Evolutionary conservation across 2,329 filamentous ascomycete species (phyloP).

Genomic region (Colletotrichum cuscutae): DNA sequence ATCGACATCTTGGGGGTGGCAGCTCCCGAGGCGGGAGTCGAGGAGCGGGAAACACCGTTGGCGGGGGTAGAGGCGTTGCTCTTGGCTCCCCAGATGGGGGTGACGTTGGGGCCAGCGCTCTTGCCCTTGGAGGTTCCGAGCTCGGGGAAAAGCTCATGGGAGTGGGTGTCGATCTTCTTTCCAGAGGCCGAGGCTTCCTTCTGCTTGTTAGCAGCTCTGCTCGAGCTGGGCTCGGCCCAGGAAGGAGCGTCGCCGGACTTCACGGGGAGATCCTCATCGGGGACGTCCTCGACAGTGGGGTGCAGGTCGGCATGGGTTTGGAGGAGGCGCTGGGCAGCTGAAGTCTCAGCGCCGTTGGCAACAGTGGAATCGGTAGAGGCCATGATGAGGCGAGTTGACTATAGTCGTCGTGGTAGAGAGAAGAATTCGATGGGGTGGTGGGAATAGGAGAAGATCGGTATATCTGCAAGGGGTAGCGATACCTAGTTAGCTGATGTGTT

Average conservation of each 20-base stretch:
- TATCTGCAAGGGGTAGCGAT: constrained; percentile 20
- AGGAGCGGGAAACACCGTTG: constrained; percentile 68
- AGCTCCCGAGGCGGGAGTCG: constrained; percentile 71
- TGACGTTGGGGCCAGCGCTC: constrained; percentile 66
- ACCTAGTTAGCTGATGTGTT: constrained; percentile 3
- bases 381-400: constrained; percentile 48
- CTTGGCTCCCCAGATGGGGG: constrained; percentile 83
- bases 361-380: constrained; percentile 50
- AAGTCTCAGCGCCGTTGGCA: constrained; percentile 54
- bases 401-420: constrained; percentile 10
- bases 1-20: constrained; percentile 72
- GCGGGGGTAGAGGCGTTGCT: constrained; percentile 65
- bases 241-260: constrained; percentile 58
- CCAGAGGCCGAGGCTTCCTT: constrained; percentile 60
- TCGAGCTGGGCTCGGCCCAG: constrained; percentile 61
- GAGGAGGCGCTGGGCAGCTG: constrained; percentile 71
- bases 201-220: constrained; percentile 77
- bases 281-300: constrained; percentile 81
- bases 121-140: constrained; percentile 79
- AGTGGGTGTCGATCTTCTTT: constrained; percentile 79
- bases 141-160: constrained; percentile 93
- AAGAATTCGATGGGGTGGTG: constrained; percentile 12
- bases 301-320: constrained; percentile 70
- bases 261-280: constrained; percentile 80
- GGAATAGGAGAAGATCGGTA: constrained; percentile 19